Conservation (phyloP, 164 flowering plant species). For the Protea cynaroides region DNA sequence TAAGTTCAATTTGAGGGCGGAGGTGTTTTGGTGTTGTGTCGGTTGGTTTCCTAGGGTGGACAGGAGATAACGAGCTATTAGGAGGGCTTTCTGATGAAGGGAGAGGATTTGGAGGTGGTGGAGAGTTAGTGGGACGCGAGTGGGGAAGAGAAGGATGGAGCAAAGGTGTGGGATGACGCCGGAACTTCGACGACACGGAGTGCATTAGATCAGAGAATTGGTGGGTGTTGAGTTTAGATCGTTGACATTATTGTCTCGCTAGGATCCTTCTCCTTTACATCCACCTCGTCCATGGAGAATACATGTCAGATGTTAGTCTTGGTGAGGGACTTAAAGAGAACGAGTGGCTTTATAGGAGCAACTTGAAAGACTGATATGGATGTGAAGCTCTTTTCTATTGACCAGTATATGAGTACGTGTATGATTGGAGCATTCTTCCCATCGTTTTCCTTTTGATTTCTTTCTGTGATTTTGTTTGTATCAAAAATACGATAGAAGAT, state of each 20-base stretch:
- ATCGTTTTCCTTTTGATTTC: too few relatives aligned
- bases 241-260: constrained; percentile 42
- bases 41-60: constrained; percentile 47
- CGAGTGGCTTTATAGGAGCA: constrained; percentile 2
- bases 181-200: constrained; percentile 37
- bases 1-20: constrained; percentile 5
- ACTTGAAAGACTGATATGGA: too few relatives aligned
- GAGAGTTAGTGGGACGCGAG: constrained; percentile 55
- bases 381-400: too few relatives aligned
- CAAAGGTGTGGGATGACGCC: constrained; percentile 53
- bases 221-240: constrained; percentile 40
- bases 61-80: constrained; percentile 64
- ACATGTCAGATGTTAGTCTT: constrained; percentile 2
- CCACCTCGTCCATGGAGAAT: constrained; percentile 7
- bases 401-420: too few relatives aligned
- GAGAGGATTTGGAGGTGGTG: constrained; percentile 67
- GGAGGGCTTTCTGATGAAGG: constrained; percentile 53
- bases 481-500: too few relatives aligned
- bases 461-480: too few relatives aligned
- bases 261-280: constrained; percentile 6
- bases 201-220: constrained; percentile 44
- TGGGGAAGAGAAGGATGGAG: constrained; percentile 53
- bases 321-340: background rate
- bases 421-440: too few relatives aligned
- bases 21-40: constrained; percentile 20